Evolutionary conservation across 2,329 filamentous ascomycete genomes (phyloP), one percentile per base, ranked within the genome.

Genomic region (Coniochaeta hoffmannii): DNA sequence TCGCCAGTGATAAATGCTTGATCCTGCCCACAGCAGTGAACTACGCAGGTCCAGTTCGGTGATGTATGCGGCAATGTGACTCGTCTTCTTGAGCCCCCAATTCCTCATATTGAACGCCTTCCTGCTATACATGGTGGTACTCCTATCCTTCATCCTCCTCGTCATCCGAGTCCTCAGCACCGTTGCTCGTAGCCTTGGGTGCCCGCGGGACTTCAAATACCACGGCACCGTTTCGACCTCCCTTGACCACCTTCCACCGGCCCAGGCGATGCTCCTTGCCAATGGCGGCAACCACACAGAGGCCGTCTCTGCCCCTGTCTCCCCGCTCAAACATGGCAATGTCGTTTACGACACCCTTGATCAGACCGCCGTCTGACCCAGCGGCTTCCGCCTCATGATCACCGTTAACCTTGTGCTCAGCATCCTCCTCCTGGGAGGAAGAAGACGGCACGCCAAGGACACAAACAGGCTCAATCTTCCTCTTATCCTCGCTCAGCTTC

Each of bases 251-350:
- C 71, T 86, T 86, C 91, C 91, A 97, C 59, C 89, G 79, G 4
- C 91, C 94, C 41, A 97, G 75, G 46, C 90, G 82, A 70, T 92
- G 88, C 71, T 97, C 90, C 66, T 89, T 93, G 34, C 89, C 91
- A 1, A 96, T 81, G 15, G 87, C 94, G n/a, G 86, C 89, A 12
- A 95, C 86, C 28, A 97, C 81, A 63, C 89, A 93, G 1, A 97
- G 71, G 1, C 91, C 91, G 55, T 88, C 82, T 62, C 82, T 84
- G 31, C 87, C 89, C 57, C 86, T 77, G 17, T 90, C 87, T 3
- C 91, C 90, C 17, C 89, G 80, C 69, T 97, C 94, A 63, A 94
- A 91, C 14, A 96, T 80, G 1, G 89, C 83, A 57, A 99, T 86
- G 62, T 89, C 91, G 66, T 97, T 99, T 62, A 99, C 78, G 8